Percentiles rank a stretch among this genome's conserved stretches.
These are phyloP conservation scores for Fusarium palustre DNA, from an alignment of 2,329 filamentous ascomycete genomes.

Conservation along the genomic window DNA sequence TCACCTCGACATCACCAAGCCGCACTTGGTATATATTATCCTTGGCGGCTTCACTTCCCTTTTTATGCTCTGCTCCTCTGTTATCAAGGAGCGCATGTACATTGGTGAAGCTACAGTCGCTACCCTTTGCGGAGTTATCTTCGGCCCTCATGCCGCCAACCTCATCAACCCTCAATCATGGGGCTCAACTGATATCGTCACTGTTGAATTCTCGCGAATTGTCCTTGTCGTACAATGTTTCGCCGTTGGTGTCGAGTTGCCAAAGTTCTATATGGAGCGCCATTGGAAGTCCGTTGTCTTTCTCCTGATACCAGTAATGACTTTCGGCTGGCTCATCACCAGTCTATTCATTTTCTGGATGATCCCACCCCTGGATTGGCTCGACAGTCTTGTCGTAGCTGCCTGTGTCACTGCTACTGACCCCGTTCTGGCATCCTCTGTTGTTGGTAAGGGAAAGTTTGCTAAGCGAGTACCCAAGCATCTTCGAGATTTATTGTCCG, in stretches of 20 bases:
- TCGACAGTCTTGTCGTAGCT: slow-evolving; percentile 86
- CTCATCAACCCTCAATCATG: slow-evolving; percentile 81
- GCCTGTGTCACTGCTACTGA: slow-evolving; percentile 98
- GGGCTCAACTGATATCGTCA: slow-evolving; percentile 88
- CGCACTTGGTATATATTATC: slow-evolving; percentile 98
- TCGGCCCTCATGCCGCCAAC: slow-evolving; percentile 85
- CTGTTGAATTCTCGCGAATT: slow-evolving; percentile 88
- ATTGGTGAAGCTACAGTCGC: slow-evolving; percentile 98
- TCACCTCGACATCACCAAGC: slow-evolving; percentile 87
- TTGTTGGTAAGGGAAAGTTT: slow-evolving; percentile 99
- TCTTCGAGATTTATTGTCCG: slow-evolving; percentile 92
- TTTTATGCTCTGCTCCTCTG: slow-evolving; percentile 97
- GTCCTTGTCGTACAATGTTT: slow-evolving; percentile 94
- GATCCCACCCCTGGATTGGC: slow-evolving; percentile 81
- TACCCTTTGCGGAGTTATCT: slow-evolving; percentile 87
- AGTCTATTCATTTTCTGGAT: slow-evolving; percentile 97
- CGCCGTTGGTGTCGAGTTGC: slow-evolving; percentile 89
- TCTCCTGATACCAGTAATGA: slow-evolving; percentile 95
- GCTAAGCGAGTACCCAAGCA: slow-evolving; percentile 98
- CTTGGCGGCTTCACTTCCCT: slow-evolving; percentile 96
- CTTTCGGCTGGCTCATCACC: slow-evolving; percentile 91
- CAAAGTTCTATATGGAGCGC: slow-evolving; percentile 95
- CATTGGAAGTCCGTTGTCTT: slow-evolving; percentile 95
- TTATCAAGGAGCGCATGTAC: slow-evolving; percentile 98
- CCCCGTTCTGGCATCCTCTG: slow-evolving; percentile 94